Evolutionary conservation across 805 yeast species (phyloP), one percentile per base, ranked within the genome.

Genomic region (Clavispora santaluciae): DNA sequence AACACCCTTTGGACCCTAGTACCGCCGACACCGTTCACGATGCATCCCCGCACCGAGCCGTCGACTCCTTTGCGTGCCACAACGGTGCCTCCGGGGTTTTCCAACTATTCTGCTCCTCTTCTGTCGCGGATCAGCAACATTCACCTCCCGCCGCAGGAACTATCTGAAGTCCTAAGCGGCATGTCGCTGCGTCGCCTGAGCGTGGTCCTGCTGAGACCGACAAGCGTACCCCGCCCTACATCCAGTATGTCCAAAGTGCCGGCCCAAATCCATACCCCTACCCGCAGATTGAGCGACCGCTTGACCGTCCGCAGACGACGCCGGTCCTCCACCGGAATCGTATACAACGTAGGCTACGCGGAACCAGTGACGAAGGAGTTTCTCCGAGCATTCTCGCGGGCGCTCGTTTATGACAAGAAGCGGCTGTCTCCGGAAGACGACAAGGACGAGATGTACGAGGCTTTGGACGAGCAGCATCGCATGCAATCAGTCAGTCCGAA

Each of bases 301-400:
- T 38, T 44, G 23, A 42, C 45, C 13, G 30, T 43, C 7, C 33
- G 53, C n/a, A 37, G 52, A 8, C 39, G 52, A 15, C 43, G 54
- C 17, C 45, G 55, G 16, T 47, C 51, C 3, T 51, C 55, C 2
- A 36, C 48, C 49, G 55, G 38, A 29, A 48, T 11, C 45, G 20
- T 51, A 2, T 65, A 53, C 40, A 64, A 64, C 17, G 51, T 63
- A 0, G 55, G 53, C 6, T 66, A 66, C 43, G 50, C 50, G 13
- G 73, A 72, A 1, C 63, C 68, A 1, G 52, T 68, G 16, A 66
- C 72, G 2, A 55, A 60, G 10, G 70, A 65, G 38, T 69, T 63
- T 31, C 52, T 68, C 28, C 50, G 65, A 25, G 59, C 58, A 13
- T 59, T 67, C 35, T 66, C 72, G 35, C 51, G 55, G 31, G 64